phyloP scores from a whole-genome alignment of 108 stramenopile genomes.

The Cylindrotheca closterium region DNA sequence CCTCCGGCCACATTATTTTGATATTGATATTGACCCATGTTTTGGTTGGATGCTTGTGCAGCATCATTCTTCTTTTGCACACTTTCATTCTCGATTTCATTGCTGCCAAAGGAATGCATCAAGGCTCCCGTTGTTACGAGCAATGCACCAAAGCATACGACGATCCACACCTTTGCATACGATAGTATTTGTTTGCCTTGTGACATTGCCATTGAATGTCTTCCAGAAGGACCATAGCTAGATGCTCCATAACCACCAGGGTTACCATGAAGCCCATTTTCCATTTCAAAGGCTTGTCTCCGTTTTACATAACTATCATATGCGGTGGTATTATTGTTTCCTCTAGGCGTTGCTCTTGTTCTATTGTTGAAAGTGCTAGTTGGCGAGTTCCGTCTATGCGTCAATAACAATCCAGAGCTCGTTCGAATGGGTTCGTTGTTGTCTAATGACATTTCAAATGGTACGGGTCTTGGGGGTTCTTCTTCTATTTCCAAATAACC shows the following conservation, averaged over 20 bases:
- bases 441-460: background rate
- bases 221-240: constrained; percentile 2
- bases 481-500: constrained; percentile 56
- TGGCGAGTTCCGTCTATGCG: constrained; percentile 32
- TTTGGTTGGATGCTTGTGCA: background rate
- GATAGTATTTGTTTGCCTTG: constrained; percentile 36
- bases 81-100: background rate
- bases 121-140: constrained; percentile 31
- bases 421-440: constrained; percentile 39
- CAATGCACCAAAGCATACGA: constrained; percentile 24
- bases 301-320: constrained; percentile 15
- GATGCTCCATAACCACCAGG: constrained; percentile 3
- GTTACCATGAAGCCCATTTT: constrained; percentile 19
- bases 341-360: background rate
- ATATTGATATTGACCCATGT: background rate
- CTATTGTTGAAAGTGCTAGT: background rate
- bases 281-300: constrained; percentile 42
- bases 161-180: constrained; percentile 42
- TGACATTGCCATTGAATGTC: constrained; percentile 28
- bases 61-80: background rate
- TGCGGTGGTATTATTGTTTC: background rate
- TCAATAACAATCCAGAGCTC: constrained; percentile 51
- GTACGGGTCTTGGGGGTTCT: constrained; percentile 26
- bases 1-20: background rate
- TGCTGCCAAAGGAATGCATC: constrained; percentile 30